Conservation (phyloP, 2,329 filamentous ascomycete species). For the Davidsoniella australis region DNA sequence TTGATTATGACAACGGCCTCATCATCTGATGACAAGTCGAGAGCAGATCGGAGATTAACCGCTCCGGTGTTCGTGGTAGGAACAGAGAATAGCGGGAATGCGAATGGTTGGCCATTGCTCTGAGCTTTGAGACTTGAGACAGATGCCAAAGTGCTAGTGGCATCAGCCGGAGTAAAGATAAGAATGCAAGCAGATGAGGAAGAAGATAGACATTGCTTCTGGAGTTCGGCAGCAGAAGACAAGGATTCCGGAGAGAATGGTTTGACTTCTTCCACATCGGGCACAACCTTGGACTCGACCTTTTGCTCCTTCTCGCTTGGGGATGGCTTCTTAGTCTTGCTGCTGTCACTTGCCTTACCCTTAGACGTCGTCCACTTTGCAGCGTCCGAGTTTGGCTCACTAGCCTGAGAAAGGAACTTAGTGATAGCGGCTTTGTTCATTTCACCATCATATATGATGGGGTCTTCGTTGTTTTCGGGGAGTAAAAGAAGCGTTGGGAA, state of each 20-base stretch:
- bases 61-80: too few relatives aligned
- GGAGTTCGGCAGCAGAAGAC: slow-evolving; percentile 41
- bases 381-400: slow-evolving; percentile 63
- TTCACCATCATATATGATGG: slow-evolving; percentile 62
- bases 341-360: slow-evolving; percentile 27
- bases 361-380: slow-evolving; percentile 25
- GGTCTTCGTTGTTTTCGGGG: slow-evolving; percentile 50
- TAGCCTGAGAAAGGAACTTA: slow-evolving; percentile 65
- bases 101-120: too few relatives aligned
- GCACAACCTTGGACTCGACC: slow-evolving; percentile 24
- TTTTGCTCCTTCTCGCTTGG: slow-evolving; percentile 23
- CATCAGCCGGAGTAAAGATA: slow-evolving; percentile 43
- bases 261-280: slow-evolving; percentile 12
- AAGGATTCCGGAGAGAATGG: slow-evolving; percentile 46
- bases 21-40: slow-evolving; percentile 19
- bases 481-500: slow-evolving; percentile 73
- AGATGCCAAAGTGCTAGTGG: too few relatives aligned
- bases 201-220: slow-evolving; percentile 52
- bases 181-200: slow-evolving; percentile 75
- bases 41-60: too few relatives aligned
- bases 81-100: too few relatives aligned
- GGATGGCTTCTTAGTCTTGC: slow-evolving; percentile 25
- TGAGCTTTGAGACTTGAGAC: too few relatives aligned
- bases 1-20: slow-evolving; percentile 71
- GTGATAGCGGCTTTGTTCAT: slow-evolving; percentile 71